phyloP scores from a whole-genome alignment of 257 asterid species.

The Fraxinus americana region DNA sequence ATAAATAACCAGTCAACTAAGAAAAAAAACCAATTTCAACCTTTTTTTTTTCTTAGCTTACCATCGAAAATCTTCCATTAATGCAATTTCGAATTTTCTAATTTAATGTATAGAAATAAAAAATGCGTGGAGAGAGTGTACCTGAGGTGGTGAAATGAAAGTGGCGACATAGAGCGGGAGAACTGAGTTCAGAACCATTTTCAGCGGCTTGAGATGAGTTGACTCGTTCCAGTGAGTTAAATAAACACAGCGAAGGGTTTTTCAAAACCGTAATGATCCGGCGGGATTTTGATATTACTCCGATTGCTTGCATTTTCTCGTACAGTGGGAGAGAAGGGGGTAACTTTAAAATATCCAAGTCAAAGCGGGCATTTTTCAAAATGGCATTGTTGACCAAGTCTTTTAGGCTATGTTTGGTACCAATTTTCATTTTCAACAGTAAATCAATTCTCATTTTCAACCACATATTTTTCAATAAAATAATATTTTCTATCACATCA shows the following conservation, averaged over 20 bases:
- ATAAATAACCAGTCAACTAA: too few relatives aligned
- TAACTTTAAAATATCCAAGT: too few relatives aligned
- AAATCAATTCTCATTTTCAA: too few relatives aligned
- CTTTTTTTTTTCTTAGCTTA: slow-evolving; percentile 10
- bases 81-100: background rate
- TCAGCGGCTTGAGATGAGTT: slow-evolving; percentile 20
- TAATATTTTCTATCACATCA: too few relatives aligned
- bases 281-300: slow-evolving; percentile 31
- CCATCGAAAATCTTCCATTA: slow-evolving; percentile 7
- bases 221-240: slow-evolving; percentile 31
- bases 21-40: background rate
- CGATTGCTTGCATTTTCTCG: slow-evolving; percentile 51
- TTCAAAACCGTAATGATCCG: slow-evolving; percentile 43
- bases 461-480: too few relatives aligned
- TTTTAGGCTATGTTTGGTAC: too few relatives aligned
- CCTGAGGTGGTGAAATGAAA: slow-evolving; percentile 40
- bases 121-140: slow-evolving; percentile 4
- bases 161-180: slow-evolving; percentile 31
- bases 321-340: background rate
- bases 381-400: too few relatives aligned
- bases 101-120: background rate
- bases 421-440: too few relatives aligned
- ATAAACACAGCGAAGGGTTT: slow-evolving; percentile 27
- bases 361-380: too few relatives aligned
- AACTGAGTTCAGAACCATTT: slow-evolving; percentile 20